Base-by-base conservation (phyloP, 106 monocot genomes). In the Dendrobium chrysotoxum region DNA sequence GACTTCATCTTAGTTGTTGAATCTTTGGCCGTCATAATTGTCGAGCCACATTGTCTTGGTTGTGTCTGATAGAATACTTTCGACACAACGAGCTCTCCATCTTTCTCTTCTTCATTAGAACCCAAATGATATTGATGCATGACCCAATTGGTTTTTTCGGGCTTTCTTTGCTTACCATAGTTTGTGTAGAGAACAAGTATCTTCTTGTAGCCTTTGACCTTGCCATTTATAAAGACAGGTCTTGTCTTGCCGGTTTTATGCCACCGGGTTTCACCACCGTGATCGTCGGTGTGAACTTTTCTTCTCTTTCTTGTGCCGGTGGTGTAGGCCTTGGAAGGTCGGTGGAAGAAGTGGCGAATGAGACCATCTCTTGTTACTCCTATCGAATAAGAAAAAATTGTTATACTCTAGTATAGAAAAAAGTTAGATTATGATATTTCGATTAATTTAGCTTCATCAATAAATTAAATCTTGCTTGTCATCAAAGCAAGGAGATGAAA, bases 131-230 rank as follows among this genome's bases (percentile, higher is more conserved):
- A 83, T 20, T 83, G 83, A 28, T 83, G 89, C 89, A 89, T 89
- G 26, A 89, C 86, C 89, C 89, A 89, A 75, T 87, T 87, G 3
- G 89, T 89, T 55, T 89, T 89, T 75, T 89, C 89, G 0, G 87
- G 89, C 78, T 89, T 89, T 11, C 82, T 77, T 73, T 85, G 84
- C 80, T 87, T 89, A 20, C 87, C 87, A 61, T 85, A 89, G 85
- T 87, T 86, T 39, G 86, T 83, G 84, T 89, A 89, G 76, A 89
- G 87, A 18, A 89, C 89, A 0, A 89, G 87, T 55, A 89, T 89
- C 28, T 83, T 83, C 57, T 83, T 83, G 42, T 73, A 79, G 5
- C 83, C 79, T 38, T 73, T 83, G 12, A 81, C 72, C 41, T 53
- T 74, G 23, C 86, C 84, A 12, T 11, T 10, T 7, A 46, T 26